Evolutionary conservation across 2,329 filamentous ascomycete species (phyloP).

Genomic region (Aureobasidium leucospermi): DNA sequence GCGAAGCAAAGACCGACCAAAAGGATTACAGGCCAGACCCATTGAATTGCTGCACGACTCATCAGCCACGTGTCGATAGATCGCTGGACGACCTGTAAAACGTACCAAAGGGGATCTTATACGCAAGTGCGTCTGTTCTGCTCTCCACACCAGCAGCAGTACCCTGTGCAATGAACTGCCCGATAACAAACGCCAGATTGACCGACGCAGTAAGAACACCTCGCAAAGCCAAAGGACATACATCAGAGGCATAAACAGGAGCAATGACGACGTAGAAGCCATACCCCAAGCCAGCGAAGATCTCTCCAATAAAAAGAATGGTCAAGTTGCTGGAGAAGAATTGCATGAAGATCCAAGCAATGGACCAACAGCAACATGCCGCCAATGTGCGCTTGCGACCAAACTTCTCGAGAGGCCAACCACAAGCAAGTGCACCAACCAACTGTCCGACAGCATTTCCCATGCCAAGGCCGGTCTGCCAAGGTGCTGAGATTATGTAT

Average conservation of each 20-base stretch:
- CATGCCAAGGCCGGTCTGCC: background rate
- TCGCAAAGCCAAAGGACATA: constrained; percentile 52
- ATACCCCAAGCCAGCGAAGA: background rate
- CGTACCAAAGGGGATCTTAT: constrained; percentile 36
- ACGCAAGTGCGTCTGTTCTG: constrained; percentile 33
- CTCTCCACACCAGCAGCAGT: constrained; percentile 30
- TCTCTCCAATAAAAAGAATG: background rate
- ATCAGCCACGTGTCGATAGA: background rate
- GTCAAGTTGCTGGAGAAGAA: background rate
- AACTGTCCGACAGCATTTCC: background rate
- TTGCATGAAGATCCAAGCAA: background rate
- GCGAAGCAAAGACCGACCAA: constrained; percentile 22
- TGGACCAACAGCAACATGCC: background rate
- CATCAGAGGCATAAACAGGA: constrained; percentile 60
- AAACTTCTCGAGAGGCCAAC: background rate
- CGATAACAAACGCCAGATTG: constrained; percentile 57
- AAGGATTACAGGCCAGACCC: constrained; percentile 34
- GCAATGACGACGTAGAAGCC: constrained; percentile 34
- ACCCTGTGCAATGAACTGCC: constrained; percentile 47
- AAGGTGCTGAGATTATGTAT: background rate
- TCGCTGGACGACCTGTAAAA: too few relatives aligned
- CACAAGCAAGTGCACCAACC: background rate
- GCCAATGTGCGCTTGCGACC: background rate
- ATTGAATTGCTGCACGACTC: constrained; percentile 27
- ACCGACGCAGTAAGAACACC: constrained; percentile 53